Evolutionary conservation across 441 rosid genomes (phyloP).

Genomic region (Erysimum cheiri): DNA sequence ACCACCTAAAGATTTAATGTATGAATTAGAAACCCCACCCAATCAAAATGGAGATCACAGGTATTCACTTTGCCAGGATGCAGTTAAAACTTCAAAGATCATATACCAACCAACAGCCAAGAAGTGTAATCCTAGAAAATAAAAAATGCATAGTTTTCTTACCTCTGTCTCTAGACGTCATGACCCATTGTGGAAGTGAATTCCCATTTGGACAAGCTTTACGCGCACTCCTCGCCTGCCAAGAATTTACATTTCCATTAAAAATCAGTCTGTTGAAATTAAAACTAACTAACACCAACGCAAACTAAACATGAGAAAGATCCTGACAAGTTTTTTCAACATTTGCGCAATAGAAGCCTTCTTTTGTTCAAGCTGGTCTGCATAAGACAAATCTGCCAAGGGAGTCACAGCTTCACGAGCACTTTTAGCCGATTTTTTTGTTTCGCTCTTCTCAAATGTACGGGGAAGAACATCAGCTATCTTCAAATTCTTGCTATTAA

Average conservation of each 20-base stretch:
- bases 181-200: slow-evolving; percentile 86
- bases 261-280: slow-evolving; percentile 41
- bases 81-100: not conserved
- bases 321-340: slow-evolving; percentile 74
- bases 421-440: slow-evolving; percentile 50
- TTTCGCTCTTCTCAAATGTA: slow-evolving; percentile 54
- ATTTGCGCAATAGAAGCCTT: slow-evolving; percentile 60
- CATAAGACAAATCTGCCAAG: slow-evolving; percentile 67
- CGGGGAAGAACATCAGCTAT: slow-evolving; percentile 81
- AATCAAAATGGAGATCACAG: slow-evolving; percentile 7
- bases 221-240: slow-evolving; percentile 90
- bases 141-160: slow-evolving; percentile 25
- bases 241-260: slow-evolving; percentile 22
- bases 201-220: slow-evolving; percentile 83
- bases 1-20: slow-evolving; percentile 60
- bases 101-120: not conserved
- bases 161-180: slow-evolving; percentile 86
- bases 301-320: slow-evolving; percentile 10
- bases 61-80: not conserved
- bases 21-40: slow-evolving; percentile 16
- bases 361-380: slow-evolving; percentile 75
- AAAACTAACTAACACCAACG: not conserved
- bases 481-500: slow-evolving; percentile 68
- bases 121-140: not conserved
- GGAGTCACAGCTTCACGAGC: slow-evolving; percentile 91